Evolutionary conservation across 179 eudicot genomes (phyloP), one percentile per base, ranked within the genome.

Genomic region (Actinidia polygama): DNA sequence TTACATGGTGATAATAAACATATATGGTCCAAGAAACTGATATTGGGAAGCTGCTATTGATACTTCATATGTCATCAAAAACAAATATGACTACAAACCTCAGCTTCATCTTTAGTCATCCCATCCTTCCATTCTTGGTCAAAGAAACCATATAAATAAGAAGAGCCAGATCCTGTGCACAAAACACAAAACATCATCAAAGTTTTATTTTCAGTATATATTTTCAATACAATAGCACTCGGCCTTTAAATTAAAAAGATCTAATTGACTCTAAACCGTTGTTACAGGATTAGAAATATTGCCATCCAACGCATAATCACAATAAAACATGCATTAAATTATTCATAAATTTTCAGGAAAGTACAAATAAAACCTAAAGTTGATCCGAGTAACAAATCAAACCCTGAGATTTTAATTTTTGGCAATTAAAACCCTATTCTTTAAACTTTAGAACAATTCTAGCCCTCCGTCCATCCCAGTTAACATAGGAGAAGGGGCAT

Each of bases 121-220:
- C 94, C 97, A 51, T 92, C 98, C 88, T 85, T 95, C 99, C 99
- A 97, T 72, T 88, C 98, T 89, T 97, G 98, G 82, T 97, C 99
- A 81, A 97, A 92, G 90, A 95, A 97, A 30, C 99, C 99, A 88
- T 97, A 95, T 87, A 97, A 81, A 80, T 97, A 97, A 74, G 90
- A 85, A 16, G 99, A 97, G 73, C 99, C 99, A 85, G 99, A 97
- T 64, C 99, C 99, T 95, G 88, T 80, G 81, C 4, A 50, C 36
- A 80, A 11, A 78, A 47, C 16, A 24, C 24, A 79, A 23, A 54
- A 66, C 23, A 78, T 75, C 21, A 55, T 40, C 24, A 40, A 59
- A 46, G n/a, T 23, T 14, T 10, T 21, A 55, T 11, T 24, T 24
- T 49, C 57, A 72, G 74, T 70, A 19, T 3, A 30, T 30, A 30